These are phyloP conservation scores for Albizia julibrissin DNA, from an alignment of 306 rosid genomes.

Conservation along the genomic window DNA sequence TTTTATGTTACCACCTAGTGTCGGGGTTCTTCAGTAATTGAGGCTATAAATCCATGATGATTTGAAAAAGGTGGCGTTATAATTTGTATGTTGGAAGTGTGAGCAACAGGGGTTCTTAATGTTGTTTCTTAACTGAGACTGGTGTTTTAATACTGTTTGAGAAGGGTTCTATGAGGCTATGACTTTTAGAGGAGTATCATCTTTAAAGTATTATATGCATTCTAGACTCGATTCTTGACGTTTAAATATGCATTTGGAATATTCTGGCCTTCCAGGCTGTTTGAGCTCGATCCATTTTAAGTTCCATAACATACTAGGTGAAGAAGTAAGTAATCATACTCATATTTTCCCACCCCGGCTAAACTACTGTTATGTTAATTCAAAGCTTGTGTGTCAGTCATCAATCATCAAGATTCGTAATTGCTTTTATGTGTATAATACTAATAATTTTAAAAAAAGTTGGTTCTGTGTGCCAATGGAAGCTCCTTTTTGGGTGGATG, in stretches of 20 bases:
- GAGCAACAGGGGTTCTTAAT: not conserved
- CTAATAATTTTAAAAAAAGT: too few relatives aligned
- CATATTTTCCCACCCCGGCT: not conserved
- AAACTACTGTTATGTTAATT: not conserved
- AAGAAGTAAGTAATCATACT: not conserved
- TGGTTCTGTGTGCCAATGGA: not conserved
- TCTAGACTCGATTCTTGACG: not conserved
- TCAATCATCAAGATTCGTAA: not conserved
- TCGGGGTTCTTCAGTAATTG: not conserved
- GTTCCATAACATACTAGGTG: not conserved
- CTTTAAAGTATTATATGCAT: not conserved
- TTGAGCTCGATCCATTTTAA: constrained; percentile 17
- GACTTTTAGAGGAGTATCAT: not conserved
- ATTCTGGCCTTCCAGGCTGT: constrained; percentile 8
- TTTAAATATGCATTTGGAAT: constrained; percentile 15
- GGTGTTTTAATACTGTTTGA: not conserved
- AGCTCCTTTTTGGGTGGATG: not conserved
- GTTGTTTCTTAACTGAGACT: not conserved
- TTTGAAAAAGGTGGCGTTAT: not conserved
- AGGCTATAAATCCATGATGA: not conserved
- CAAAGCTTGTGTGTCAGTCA: constrained; percentile 23
- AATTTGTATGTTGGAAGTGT: not conserved
- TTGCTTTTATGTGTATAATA: not conserved
- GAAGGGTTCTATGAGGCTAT: not conserved
- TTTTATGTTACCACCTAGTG: not conserved